A percentile compares a stretch with the other conserved stretches of the same genome.
Evolutionary conservation across 768 basidiomycete genomes (phyloP).

Genomic region (Asterophora lycoperdoides): DNA sequence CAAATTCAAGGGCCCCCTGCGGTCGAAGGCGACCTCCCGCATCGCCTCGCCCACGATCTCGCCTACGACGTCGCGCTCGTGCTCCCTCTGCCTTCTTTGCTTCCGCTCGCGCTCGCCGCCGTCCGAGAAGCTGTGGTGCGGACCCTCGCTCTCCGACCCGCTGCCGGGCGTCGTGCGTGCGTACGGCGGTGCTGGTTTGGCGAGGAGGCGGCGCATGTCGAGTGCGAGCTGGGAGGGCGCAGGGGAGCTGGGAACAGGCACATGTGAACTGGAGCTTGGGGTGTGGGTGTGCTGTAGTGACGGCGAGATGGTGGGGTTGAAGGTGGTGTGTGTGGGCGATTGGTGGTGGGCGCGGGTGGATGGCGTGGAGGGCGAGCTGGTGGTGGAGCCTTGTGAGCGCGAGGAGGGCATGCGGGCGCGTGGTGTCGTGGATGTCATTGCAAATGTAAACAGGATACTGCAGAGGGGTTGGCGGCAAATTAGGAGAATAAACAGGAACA

Average conservation of each 20-base stretch:
- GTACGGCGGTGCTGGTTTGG: slow-evolving; percentile 20
- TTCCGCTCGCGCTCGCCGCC: not conserved
- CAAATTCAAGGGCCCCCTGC: not conserved
- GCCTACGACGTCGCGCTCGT: not conserved
- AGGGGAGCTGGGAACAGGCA: slow-evolving; percentile 4
- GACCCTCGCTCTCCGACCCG: slow-evolving; percentile 19
- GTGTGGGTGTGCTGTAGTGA: not conserved
- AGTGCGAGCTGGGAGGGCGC: slow-evolving; percentile 5
- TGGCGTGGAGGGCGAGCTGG: no score
- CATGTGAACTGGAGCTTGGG: not conserved
- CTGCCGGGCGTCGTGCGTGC: slow-evolving; percentile 8
- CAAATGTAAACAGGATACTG: no score
- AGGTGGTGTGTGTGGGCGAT: no score
- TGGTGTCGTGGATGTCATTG: no score
- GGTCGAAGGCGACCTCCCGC: slow-evolving; percentile 4
- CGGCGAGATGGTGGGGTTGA: no score
- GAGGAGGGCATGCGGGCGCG: no score
- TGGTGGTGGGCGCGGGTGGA: no score
- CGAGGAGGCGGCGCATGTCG: slow-evolving; percentile 21
- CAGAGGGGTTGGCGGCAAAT: no score
- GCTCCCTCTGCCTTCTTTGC: slow-evolving; percentile 3
- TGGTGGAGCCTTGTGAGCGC: no score
- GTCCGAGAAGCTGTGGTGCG: not conserved
- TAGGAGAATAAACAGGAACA: no score
- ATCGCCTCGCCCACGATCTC: not conserved